phyloP scores from a whole-genome alignment of 192 early-diverging fungal genomes.

The Dispira simplex region DNA sequence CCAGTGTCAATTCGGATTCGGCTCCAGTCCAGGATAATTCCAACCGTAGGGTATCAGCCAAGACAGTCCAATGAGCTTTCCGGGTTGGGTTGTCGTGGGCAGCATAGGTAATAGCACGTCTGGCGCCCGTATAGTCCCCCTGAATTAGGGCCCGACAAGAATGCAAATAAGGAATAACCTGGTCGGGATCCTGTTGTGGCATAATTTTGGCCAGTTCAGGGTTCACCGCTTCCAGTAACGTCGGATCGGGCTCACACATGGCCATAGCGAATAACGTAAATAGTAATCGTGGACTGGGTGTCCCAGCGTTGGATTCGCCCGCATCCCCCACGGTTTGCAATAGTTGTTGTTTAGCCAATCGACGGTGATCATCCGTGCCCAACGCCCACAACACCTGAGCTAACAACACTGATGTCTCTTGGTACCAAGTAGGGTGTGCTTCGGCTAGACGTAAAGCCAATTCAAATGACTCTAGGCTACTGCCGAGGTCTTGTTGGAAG shows the following conservation, averaged over 20 bases:
- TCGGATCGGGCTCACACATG: conserved; percentile 19
- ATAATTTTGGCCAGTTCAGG: conserved; percentile 13
- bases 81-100: conserved; percentile 14
- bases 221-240: conserved; percentile 18
- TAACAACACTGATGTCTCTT: conserved; percentile 55
- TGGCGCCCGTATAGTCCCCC: conserved; percentile 13
- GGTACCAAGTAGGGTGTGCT: conserved; percentile 28
- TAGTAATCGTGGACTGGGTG: conserved; percentile 8
- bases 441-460: conserved; percentile 38
- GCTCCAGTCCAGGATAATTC: not conserved
- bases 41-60: conserved; percentile 15
- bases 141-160: conserved; percentile 17
- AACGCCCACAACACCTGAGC: conserved; percentile 85
- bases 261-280: conserved; percentile 27
- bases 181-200: conserved; percentile 11
- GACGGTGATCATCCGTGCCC: conserved; percentile 57
- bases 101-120: conserved; percentile 19
- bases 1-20: not conserved
- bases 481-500: conserved; percentile 45
- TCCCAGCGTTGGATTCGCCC: conserved; percentile 4
- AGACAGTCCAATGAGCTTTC: conserved; percentile 17
- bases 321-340: conserved; percentile 15
- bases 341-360: conserved; percentile 64
- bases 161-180: conserved; percentile 13
- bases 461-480: conserved; percentile 60